Conservation (phyloP, 1,284 basidiomycete species). For the Tilletia horrida region DNA sequence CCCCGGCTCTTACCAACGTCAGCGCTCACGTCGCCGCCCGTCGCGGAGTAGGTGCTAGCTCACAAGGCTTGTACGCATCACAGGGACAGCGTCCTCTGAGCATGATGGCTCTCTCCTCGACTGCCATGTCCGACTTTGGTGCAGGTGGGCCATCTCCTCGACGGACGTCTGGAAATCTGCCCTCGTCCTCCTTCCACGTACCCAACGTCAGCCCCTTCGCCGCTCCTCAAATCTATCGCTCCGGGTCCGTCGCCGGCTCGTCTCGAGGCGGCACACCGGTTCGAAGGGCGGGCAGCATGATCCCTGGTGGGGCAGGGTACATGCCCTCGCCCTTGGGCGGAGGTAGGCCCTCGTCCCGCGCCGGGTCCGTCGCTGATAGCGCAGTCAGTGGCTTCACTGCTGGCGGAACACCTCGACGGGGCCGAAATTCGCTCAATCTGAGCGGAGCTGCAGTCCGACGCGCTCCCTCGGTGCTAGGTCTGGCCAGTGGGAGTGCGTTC, state of each 20-base stretch:
- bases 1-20: slow-evolving; percentile 3
- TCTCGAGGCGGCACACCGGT: slow-evolving; percentile 1
- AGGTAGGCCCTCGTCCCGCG: not conserved
- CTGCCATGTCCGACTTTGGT: slow-evolving; percentile 3
- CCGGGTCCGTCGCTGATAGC: slow-evolving; percentile 7
- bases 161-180: not conserved
- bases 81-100: slow-evolving; percentile 1
- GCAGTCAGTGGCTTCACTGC: slow-evolving; percentile 3
- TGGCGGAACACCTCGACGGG: slow-evolving; percentile 3
- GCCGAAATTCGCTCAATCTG: slow-evolving; percentile 7
- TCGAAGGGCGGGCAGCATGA: not conserved
- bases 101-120: slow-evolving; percentile 1
- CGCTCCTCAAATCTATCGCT: not conserved
- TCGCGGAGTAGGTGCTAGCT: not conserved
- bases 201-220: slow-evolving; percentile 13
- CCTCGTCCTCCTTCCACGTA: not conserved
- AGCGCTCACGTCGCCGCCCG: slow-evolving; percentile 3
- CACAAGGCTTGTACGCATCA: not conserved
- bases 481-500: not conserved
- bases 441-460: not conserved
- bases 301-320: not conserved
- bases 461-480: not conserved
- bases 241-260: not conserved
- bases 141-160: not conserved
- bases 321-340: not conserved